phyloP scores from a whole-genome alignment of 108 stramenopile genomes.

The Cyclotella sp. region DNA sequence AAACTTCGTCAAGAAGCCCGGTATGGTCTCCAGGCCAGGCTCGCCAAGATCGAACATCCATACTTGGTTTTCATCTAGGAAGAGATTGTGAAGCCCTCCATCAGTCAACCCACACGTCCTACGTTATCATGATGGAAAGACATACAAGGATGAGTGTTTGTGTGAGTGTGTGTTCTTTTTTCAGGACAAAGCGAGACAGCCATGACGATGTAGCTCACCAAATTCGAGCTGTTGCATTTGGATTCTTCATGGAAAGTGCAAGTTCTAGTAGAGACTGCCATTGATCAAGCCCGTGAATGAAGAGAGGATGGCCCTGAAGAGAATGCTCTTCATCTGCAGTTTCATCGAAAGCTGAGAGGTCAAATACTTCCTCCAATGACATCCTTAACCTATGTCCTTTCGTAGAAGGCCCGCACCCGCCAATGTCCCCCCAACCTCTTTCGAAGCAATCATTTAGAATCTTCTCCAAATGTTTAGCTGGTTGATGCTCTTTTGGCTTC shows the following conservation, averaged over 20 bases:
- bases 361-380: constrained; percentile 24
- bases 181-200: background rate
- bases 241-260: constrained; percentile 37
- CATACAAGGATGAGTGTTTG: background rate
- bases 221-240: constrained; percentile 62
- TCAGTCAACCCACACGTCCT: constrained; percentile 79
- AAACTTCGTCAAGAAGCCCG: constrained; percentile 80
- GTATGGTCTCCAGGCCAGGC: constrained; percentile 65
- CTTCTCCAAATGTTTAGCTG: constrained; percentile 50
- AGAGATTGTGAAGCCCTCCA: constrained; percentile 84
- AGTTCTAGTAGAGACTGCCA: constrained; percentile 42
- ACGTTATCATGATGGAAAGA: background rate
- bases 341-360: background rate
- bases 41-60: constrained; percentile 83
- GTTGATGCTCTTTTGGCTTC: constrained; percentile 57
- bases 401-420: background rate
- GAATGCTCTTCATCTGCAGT: constrained; percentile 2
- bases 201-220: constrained; percentile 31
- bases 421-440: background rate
- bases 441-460: constrained; percentile 27
- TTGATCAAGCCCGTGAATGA: constrained; percentile 30
- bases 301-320: constrained; percentile 22
- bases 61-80: constrained; percentile 62
- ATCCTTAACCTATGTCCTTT: background rate
- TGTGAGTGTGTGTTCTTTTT: no score